A percentile compares a stretch with the other conserved stretches of the same genome.
These are phyloP conservation scores for Ramichloridium luteum DNA, from an alignment of 2,329 filamentous ascomycete species.

Conservation along the genomic window DNA sequence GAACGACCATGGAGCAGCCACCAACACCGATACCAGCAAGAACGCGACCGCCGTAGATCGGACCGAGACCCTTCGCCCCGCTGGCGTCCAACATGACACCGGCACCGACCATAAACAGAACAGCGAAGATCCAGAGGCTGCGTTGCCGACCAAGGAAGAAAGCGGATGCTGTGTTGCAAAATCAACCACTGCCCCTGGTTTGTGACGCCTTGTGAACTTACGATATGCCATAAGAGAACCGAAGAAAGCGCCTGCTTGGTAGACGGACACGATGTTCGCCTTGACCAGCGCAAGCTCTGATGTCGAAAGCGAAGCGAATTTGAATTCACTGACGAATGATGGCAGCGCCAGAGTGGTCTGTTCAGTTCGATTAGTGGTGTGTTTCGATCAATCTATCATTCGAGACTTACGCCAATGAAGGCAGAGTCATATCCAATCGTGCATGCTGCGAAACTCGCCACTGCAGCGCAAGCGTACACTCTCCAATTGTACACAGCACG, in stretches of 20 bases:
- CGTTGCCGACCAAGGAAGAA: constrained; percentile 56
- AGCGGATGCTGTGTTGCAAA: constrained; percentile 38
- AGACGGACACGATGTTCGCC: constrained; percentile 67
- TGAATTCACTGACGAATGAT: constrained; percentile 58
- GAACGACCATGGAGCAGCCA: constrained; percentile 43
- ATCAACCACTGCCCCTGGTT: no score
- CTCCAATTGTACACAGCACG: constrained; percentile 49
- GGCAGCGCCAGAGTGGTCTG: constrained; percentile 59
- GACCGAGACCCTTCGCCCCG: constrained; percentile 46
- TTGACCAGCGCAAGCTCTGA: constrained; percentile 47
- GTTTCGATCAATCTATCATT: no score
- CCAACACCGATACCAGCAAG: constrained; percentile 47
- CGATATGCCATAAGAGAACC: constrained; percentile 57
- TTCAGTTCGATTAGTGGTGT: no score
- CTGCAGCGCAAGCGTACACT: constrained; percentile 42
- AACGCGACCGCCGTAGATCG: constrained; percentile 46
- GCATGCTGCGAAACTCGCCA: constrained; percentile 45
- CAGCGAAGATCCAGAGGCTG: constrained; percentile 48
- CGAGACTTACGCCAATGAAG: constrained; percentile 71
- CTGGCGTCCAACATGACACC: constrained; percentile 60
- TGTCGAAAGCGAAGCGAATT: constrained; percentile 40
- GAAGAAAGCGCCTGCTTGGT: constrained; percentile 76
- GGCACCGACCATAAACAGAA: constrained; percentile 58
- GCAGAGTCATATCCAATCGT: constrained; percentile 34
- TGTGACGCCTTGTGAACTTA: constrained; percentile 2